A percentile compares a stretch with the other conserved stretches of the same genome.
These are phyloP conservation scores for Albatrellus ellisii DNA, from an alignment of 768 basidiomycete genomes.

Conservation along the genomic window DNA sequence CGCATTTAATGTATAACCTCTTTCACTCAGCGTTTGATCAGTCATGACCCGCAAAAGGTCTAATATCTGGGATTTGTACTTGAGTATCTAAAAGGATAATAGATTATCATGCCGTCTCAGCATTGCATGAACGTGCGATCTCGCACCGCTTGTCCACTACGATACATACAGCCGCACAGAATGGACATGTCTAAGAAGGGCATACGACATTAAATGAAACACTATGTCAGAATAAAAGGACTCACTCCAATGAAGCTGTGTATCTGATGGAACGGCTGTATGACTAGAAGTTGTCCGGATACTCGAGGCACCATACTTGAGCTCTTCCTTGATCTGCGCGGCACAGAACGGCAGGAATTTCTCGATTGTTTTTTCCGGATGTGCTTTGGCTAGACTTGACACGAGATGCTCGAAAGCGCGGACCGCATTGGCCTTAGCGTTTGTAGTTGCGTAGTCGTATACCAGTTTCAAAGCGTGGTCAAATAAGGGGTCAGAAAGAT, in stretches of 20 bases:
- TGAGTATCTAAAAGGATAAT: conserved; percentile 39
- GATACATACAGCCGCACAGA: conserved; percentile 69
- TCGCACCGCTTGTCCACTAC: conserved; percentile 47
- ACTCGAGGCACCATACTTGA: conserved; percentile 84
- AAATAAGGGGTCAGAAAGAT: conserved; percentile 68
- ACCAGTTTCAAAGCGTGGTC: conserved; percentile 78
- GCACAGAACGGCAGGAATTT: conserved; percentile 74
- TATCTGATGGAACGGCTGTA: conserved; percentile 67
- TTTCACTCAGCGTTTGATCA: conserved; percentile 76
- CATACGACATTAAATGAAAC: not conserved
- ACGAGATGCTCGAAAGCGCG: conserved; percentile 83
- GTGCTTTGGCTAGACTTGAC: conserved; percentile 67
- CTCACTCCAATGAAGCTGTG: conserved; percentile 89
- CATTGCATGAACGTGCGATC: not conserved
- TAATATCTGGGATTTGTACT: conserved; percentile 53
- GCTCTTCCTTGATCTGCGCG: conserved; percentile 67
- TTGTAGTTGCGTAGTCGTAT: conserved; percentile 78
- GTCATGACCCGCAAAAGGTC: conserved; percentile 50
- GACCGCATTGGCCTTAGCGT: conserved; percentile 85
- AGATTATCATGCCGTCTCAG: conserved; percentile 1
- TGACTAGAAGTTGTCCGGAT: conserved; percentile 68
- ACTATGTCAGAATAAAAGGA: conserved; percentile 3
- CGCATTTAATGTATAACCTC: conserved; percentile 74
- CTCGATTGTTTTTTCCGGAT: conserved; percentile 61
- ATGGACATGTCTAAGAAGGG: conserved; percentile 57